A percentile compares a stretch with the other conserved stretches of the same genome.
phyloP scores from a whole-genome alignment of 1,284 basidiomycete species.

The Ustilago tritici region DNA sequence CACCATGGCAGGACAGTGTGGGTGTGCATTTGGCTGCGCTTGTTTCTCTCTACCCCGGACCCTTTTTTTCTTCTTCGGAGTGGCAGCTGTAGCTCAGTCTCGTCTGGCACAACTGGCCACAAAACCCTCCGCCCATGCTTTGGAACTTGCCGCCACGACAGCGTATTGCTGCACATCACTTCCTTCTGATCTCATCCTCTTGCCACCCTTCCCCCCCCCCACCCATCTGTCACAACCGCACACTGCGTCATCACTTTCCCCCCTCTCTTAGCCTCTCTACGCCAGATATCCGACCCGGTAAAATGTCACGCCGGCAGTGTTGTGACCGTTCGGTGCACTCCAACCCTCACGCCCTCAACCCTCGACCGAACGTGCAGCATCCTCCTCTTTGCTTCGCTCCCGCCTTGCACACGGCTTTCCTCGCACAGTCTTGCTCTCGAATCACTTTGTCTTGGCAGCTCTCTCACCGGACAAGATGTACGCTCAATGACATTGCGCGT shows the following conservation, averaged over 20 bases:
- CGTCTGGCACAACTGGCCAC: not conserved
- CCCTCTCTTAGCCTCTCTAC: not conserved
- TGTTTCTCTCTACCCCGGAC: constrained; percentile 29
- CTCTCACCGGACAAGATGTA: constrained; percentile 3
- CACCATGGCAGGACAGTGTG: not conserved
- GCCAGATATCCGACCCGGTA: constrained; percentile 4
- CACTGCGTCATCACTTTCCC: constrained; percentile 9
- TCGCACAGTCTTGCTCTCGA: not conserved
- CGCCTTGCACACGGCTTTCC: not conserved
- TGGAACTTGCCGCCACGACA: constrained; percentile 8
- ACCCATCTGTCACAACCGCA: not conserved
- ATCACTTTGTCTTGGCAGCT: constrained; percentile 6
- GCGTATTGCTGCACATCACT: constrained; percentile 9
- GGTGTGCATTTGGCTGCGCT: not conserved
- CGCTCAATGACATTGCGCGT: constrained; percentile 8
- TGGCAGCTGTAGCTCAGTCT: not conserved
- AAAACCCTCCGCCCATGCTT: constrained; percentile 37
- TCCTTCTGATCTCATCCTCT: not conserved
- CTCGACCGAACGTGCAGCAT: constrained; percentile 14
- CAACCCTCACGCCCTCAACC: constrained; percentile 20
- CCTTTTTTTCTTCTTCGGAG: constrained; percentile 9
- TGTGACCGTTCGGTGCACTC: constrained; percentile 1
- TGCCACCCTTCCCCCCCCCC: not conserved
- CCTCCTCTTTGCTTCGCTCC: not conserved
- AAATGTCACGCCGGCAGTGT: not conserved